Conservation (phyloP, 2,329 filamentous ascomycete species). For the Penicillium aurantiogriseum region DNA sequence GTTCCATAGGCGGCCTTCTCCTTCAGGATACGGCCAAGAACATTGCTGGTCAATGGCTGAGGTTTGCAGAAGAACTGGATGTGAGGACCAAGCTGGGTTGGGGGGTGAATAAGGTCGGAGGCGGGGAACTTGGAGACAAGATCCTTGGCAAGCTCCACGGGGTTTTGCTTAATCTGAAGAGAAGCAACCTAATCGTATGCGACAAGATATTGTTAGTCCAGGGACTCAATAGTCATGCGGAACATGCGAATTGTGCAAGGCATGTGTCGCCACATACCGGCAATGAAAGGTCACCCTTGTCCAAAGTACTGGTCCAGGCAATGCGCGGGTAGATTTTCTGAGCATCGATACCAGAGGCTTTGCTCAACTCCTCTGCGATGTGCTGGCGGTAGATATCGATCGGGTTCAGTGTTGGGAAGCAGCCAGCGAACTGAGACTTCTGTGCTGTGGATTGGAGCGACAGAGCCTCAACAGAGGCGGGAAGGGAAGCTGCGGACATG, state of each 20-base stretch:
- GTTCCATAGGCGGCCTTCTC: constrained; percentile 58
- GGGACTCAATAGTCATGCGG: not conserved
- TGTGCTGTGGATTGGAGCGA: constrained; percentile 42
- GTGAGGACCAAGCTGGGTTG: constrained; percentile 57
- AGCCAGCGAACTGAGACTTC: constrained; percentile 42
- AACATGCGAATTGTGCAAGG: not conserved
- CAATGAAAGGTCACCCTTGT: constrained; percentile 48
- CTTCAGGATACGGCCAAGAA: constrained; percentile 60
- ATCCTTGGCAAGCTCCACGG: constrained; percentile 56
- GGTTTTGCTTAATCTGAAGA: constrained; percentile 56
- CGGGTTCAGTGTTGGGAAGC: constrained; percentile 47
- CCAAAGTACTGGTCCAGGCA: constrained; percentile 46
- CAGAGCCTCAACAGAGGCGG: constrained; percentile 39
- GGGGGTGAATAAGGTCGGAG: constrained; percentile 57
- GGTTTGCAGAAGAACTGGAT: constrained; percentile 67
- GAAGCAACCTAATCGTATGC: constrained; percentile 36
- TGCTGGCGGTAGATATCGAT: constrained; percentile 49
- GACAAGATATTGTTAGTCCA: not conserved
- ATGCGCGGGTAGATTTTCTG: constrained; percentile 42
- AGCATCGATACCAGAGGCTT: constrained; percentile 40
- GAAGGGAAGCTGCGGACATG: constrained; percentile 36
- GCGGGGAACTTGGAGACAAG: constrained; percentile 58
- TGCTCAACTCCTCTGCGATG: constrained; percentile 44
- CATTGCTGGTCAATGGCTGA: constrained; percentile 53
- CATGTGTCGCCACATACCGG: constrained; percentile 35